Conservation (phyloP, 148 eudicot species). For the Spergularia bocconei region DNA sequence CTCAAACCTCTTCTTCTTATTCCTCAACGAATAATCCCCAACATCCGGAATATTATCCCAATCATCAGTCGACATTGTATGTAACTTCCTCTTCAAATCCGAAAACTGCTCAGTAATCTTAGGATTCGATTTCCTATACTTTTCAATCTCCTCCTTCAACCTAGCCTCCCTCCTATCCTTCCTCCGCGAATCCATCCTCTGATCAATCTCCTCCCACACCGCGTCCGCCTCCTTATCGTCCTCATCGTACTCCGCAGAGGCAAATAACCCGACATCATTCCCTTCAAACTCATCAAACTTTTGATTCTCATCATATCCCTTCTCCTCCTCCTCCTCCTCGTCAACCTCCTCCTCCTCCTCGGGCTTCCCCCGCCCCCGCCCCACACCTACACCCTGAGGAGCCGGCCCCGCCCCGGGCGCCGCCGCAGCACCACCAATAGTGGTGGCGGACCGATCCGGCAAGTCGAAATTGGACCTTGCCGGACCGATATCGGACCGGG, state of each 20-base stretch:
- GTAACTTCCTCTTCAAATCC: constrained; percentile 81
- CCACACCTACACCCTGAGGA: constrained; percentile 29
- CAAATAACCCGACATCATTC: constrained; percentile 91
- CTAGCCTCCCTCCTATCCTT: constrained; percentile 92
- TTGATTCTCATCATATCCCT: constrained; percentile 91
- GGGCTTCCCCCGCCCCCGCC: constrained; percentile 53
- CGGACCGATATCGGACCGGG: constrained; percentile 94
- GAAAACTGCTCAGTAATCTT: constrained; percentile 92
- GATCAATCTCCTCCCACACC: constrained; percentile 76
- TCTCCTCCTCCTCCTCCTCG: constrained; percentile 65
- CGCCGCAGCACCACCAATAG: constrained; percentile 50
- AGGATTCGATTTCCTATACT: constrained; percentile 83
- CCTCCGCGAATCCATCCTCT: constrained; percentile 84
- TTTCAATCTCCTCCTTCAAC: constrained; percentile 85
- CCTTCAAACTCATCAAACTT: constrained; percentile 99
- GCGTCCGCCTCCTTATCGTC: constrained; percentile 95
- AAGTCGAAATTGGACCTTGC: constrained; percentile 91
- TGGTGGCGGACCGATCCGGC: constrained; percentile 60
- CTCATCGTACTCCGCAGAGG: constrained; percentile 87
- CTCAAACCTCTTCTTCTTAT: constrained; percentile 89
- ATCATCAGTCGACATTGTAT: constrained; percentile 53
- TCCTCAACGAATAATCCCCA: constrained; percentile 86
- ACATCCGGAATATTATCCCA: constrained; percentile 95
- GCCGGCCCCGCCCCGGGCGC: background rate
- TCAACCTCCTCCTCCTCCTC: constrained; percentile 62